These are phyloP conservation scores for Pythium insidiosum DNA, from an alignment of 352 stramenopile genomes.

Conservation along the genomic window DNA sequence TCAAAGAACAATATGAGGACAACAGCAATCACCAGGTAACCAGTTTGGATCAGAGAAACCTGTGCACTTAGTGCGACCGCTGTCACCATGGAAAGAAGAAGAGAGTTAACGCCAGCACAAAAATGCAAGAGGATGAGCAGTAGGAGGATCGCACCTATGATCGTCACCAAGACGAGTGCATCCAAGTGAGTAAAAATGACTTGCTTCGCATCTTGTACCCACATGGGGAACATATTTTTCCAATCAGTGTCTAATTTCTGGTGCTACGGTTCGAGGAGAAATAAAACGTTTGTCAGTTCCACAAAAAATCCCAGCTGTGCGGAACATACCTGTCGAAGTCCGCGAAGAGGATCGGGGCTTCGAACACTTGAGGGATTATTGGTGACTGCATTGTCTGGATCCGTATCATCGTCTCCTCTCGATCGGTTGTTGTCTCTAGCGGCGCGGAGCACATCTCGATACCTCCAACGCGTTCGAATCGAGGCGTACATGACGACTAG, in stretches of 20 bases:
- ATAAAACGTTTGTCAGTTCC: background rate
- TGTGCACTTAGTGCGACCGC: slow-evolving; percentile 72
- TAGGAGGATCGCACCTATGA: slow-evolving; percentile 37
- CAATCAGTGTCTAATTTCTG: slow-evolving; percentile 51
- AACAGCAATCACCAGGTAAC: slow-evolving; percentile 73
- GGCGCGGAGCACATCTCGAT: slow-evolving; percentile 48
- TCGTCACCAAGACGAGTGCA: slow-evolving; percentile 72
- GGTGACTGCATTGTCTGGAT: too few species aligned
- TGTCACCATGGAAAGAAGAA: too few species aligned
- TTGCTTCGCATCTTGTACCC: slow-evolving; percentile 61
- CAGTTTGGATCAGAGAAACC: slow-evolving; percentile 79
- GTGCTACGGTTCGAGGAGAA: too few species aligned
- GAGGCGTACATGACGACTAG: slow-evolving; percentile 74
- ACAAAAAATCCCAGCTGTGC: background rate
- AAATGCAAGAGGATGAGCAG: background rate
- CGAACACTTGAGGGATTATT: too few species aligned
- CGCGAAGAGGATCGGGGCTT: too few species aligned
- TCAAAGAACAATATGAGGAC: slow-evolving; percentile 80
- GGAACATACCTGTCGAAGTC: background rate
- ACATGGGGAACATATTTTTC: slow-evolving; percentile 42
- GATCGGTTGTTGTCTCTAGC: too few species aligned
- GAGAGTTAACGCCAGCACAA: background rate
- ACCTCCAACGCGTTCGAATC: slow-evolving; percentile 69
- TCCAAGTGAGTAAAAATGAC: slow-evolving; percentile 72
- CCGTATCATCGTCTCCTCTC: too few species aligned